Evolutionary conservation across 805 yeast genomes (phyloP), one percentile per base, ranked within the genome.

Genomic region (Kockiozyma suomiensis): DNA sequence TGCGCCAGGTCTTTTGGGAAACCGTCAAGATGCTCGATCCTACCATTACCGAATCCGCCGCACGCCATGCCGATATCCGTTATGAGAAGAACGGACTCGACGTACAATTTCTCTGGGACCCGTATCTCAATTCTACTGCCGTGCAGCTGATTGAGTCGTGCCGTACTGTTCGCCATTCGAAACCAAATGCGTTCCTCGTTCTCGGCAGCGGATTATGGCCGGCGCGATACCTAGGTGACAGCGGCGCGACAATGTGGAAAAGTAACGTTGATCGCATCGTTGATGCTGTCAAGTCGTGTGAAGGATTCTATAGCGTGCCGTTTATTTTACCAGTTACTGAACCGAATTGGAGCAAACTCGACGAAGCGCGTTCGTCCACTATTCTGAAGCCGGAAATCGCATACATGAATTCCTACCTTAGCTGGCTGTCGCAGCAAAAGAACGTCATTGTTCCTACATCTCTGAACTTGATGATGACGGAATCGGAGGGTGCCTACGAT

Each of bases 1-100:
- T 64, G 28, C 60, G 70, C n/a, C 64, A 64, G 43, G 28, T 63
- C 21, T 67, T 66, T 42, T 66, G 68, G 66, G 69, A 64, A 2
- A 59, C 66, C 25, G 68, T 62, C 42, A 52, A 46, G 30, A 47
- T 53, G 7, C 37, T 67, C n/a, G 68, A 67, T 50, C 69, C 68
- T 15, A 42, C 59, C 35, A 53, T 65, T 37, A 33, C 42, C 42
- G 68, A 58, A 55, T 52, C 64, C 32, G 42, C 58, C 26, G 54
- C 66, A 55, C 50, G 62, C 26, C 68, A 65, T 23, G 48, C 59
- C 33, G 59, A 62, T 23, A 59, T 62, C 41, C 49, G 48, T 28
- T 56, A 54, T 50, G 42, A 45, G 37, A 51, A 57, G 30, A 54
- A 58, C 47, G 66, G 60, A n/a, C 28, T 64, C 41, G 48, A 52